A percentile compares a stretch with the other conserved stretches of the same genome.
Evolutionary conservation across 2,329 filamentous ascomycete genomes (phyloP).

Genomic region (Thielaviopsis musarum): DNA sequence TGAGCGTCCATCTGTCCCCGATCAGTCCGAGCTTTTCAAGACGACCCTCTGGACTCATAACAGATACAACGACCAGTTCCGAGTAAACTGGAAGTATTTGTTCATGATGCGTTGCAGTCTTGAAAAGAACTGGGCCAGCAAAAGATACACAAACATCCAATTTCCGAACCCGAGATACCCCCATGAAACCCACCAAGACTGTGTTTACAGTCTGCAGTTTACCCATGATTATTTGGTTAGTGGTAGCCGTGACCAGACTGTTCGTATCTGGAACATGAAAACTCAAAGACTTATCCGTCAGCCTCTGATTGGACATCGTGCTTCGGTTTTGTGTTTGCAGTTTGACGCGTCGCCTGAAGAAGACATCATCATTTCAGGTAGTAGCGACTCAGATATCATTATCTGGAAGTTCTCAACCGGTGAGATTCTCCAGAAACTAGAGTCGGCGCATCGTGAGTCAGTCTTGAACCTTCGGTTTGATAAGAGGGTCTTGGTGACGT

Average conservation of each 20-base stretch:
- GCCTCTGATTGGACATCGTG: constrained; percentile 61
- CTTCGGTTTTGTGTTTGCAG: constrained; percentile 85
- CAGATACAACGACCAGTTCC: constrained; percentile 27
- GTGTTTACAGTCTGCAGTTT: constrained; percentile 90
- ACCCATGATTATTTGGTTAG: constrained; percentile 75
- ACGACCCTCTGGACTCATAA: constrained; percentile 2
- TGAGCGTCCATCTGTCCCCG: constrained; percentile 1
- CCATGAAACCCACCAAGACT: constrained; percentile 75
- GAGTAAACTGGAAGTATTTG: constrained; percentile 81
- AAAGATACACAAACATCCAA: constrained; percentile 71
- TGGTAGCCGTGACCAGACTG: constrained; percentile 73
- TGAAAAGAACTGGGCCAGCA: constrained; percentile 82
- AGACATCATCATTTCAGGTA: constrained; percentile 87
- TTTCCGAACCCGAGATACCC: constrained; percentile 69
- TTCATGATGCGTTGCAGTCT: constrained; percentile 75
- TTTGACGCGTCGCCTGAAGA: constrained; percentile 80
- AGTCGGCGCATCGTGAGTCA: constrained; percentile 68
- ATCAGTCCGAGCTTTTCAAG: background rate
- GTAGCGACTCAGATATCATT: constrained; percentile 80
- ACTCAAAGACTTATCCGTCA: constrained; percentile 58
- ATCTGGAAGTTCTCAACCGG: constrained; percentile 91
- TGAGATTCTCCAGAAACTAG: constrained; percentile 58
- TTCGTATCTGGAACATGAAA: constrained; percentile 80
- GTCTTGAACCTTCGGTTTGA: constrained; percentile 91
- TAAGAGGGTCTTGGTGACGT: constrained; percentile 79